Base-by-base conservation (phyloP, 441 rosid genomes). In the Erodium trifolium region DNA sequence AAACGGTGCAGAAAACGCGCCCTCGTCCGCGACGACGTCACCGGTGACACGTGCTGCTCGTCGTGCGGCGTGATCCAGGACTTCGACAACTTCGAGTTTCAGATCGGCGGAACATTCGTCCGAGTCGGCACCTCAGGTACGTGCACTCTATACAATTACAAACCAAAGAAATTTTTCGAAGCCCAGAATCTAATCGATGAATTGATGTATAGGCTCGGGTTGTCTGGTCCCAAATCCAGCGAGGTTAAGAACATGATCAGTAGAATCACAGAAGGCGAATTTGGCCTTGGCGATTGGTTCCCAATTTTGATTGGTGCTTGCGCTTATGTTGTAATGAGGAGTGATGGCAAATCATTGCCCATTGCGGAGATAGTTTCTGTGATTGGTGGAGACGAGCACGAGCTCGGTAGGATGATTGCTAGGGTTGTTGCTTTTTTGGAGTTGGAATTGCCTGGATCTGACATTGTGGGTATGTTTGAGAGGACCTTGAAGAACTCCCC, bases 231-330 rank as follows among this genome's bases (percentile, higher is more conserved):
- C 49, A 76, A 57, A 68, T n/a, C 70, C 4, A 64, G 66, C 0
- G 79, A 80, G 23, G 79, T 87, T 8, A 85, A 75, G 75, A 63
- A 67, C 35, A 84, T 87, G 90, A 78, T 91, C 51, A 23, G 39
- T 9, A 19, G 73, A 18, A 76, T 91, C 35, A 91, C 95, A 0
- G 83, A 83, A 0, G 95, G 91, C 4, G 88, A 89, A 45, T 88
- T 82, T 23, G 98, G 97, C 0, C 67, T 2, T 13, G 97, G 91
- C 13, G 83, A 85, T n/a, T 90, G 99, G 99, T 90, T 90, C 35
- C 13, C 77, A 0, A 78, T 86, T 71, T 66, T 92, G 68, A 72
- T 88, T 3, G 96, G 96, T 0, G 97, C 96, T 0, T 92, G 91
- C 81, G 78, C 84, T 76, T 93, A 84, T 75, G 81, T 81, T 3